These are phyloP conservation scores for Cutaneotrichosporon mucoides DNA, from an alignment of 1,284 basidiomycete genomes.

Conservation along the genomic window DNA sequence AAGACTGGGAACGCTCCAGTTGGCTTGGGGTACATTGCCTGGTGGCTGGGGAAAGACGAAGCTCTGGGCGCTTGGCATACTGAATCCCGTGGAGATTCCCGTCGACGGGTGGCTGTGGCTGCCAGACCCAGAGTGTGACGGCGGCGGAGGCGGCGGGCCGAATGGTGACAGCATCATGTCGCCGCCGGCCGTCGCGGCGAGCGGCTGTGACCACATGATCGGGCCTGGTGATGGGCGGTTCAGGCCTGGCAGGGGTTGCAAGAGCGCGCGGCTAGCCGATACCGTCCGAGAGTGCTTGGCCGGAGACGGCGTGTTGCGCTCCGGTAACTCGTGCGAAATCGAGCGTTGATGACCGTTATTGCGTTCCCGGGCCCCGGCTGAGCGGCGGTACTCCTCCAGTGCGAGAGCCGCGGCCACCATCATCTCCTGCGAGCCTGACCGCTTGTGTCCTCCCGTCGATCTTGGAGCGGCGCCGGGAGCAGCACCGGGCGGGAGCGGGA, in stretches of 20 bases:
- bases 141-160: neutral
- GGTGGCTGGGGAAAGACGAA: neutral
- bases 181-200: neutral
- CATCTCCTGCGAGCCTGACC: neutral
- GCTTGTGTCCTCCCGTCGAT: neutral
- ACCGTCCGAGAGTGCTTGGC: neutral
- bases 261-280: neutral
- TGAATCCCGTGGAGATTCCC: too few species aligned
- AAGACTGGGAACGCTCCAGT: neutral
- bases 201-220: neutral
- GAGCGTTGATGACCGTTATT: neutral
- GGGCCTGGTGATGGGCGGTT: neutral
- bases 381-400: neutral
- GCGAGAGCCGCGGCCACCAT: slow-evolving; percentile 3
- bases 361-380: neutral
- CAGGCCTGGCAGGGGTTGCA: slow-evolving; percentile 1
- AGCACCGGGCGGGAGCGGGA: neutral
- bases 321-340: neutral
- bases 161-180: slow-evolving; percentile 21
- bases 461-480: neutral
- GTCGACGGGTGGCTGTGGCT: neutral
- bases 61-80: too few species aligned
- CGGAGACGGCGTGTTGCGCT: neutral
- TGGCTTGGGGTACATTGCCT: neutral
- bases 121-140: neutral